Percentiles rank a stretch among this genome's conserved stretches.
These are phyloP conservation scores for Podospora anserina DNA, from an alignment of 495 filamentous ascomycete species.

Conservation along the genomic window DNA sequence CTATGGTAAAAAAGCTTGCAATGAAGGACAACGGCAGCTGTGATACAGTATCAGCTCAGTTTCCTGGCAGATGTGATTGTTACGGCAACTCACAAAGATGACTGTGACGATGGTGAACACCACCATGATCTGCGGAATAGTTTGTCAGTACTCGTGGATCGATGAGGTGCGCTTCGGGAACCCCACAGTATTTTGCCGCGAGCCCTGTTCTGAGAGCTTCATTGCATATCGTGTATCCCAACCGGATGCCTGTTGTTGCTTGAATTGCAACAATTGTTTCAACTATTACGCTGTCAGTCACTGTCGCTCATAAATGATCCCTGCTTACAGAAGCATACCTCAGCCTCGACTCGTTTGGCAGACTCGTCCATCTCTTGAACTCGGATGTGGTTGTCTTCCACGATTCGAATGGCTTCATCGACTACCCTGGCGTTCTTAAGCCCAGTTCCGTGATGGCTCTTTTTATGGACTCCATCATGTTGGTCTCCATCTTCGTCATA, in stretches of 20 bases:
- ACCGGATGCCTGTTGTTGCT: slow-evolving; percentile 31
- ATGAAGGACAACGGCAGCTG: slow-evolving; percentile 25
- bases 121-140: slow-evolving; percentile 17
- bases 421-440: slow-evolving; percentile 10
- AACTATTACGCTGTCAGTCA: slow-evolving; percentile 9
- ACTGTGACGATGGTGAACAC: slow-evolving; percentile 25
- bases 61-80: too few species aligned
- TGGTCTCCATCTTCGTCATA: not conserved
- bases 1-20: slow-evolving; percentile 20
- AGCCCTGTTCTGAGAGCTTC: slow-evolving; percentile 20
- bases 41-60: not conserved
- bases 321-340: not conserved
- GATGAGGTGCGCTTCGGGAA: not conserved
- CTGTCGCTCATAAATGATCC: not conserved
- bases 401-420: slow-evolving; percentile 21
- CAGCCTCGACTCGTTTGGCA: slow-evolving; percentile 17
- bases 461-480: slow-evolving; percentile 3
- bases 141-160: not conserved
- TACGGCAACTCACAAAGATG: slow-evolving; percentile 16
- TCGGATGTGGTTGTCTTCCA: slow-evolving; percentile 19
- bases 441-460: slow-evolving; percentile 17
- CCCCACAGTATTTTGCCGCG: slow-evolving; percentile 21
- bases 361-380: slow-evolving; percentile 19
- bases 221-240: slow-evolving; percentile 26
- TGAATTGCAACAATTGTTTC: slow-evolving; percentile 26